Evolutionary conservation across 108 stramenopile species (phyloP), one percentile per base, ranked within the genome.

Genomic region (Stephanodiscus minutulus): DNA sequence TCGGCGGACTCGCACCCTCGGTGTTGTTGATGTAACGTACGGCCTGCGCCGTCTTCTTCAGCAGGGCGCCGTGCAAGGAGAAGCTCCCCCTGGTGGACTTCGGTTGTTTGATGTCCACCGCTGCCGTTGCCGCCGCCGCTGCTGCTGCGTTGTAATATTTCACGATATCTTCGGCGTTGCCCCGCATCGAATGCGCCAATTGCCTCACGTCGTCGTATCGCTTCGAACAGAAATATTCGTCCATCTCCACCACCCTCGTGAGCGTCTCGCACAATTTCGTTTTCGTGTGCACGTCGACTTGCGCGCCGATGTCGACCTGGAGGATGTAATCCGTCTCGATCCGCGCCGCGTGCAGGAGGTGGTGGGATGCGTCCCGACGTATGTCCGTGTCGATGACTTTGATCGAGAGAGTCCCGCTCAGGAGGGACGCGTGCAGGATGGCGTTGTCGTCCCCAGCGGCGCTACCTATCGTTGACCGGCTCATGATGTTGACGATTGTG

Each of bases 271-370:
- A 46, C 29, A 64, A 25, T 8, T 21, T 64, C 21, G 15, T 27
- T 18, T 68, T 24, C 15, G 5, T 29, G 33, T 24, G n/a, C 20
- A 53, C 35, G 22, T 37, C 53, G 33, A 67, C 66, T 28, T 55
- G n/a, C 25, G 36, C 24, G 3, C 15, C 27, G n/a, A 33, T 36
- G 22, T 20, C 18, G 20, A 73, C 46, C 22, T 53, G 20, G 12
- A 73, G 35, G 25, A 73, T 73, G 21, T 73, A 73, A 64, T 73
- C 72, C 10, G 72, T 64, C 31, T 73, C 72, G 24, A 73, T 64
- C 48, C 35, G 3, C 7, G 25, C 55, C 0, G 55, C n/a, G n/a
- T n/a, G n/a, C n/a, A n/a, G 22, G 1, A 9, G 48, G 41, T 12
- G 6, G 48, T 29, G 4, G 44, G 57, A 36, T 43, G 21, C 9